Base-by-base conservation (phyloP, 1,284 basidiomycete genomes). In the Leucoagaricus sp. region DNA sequence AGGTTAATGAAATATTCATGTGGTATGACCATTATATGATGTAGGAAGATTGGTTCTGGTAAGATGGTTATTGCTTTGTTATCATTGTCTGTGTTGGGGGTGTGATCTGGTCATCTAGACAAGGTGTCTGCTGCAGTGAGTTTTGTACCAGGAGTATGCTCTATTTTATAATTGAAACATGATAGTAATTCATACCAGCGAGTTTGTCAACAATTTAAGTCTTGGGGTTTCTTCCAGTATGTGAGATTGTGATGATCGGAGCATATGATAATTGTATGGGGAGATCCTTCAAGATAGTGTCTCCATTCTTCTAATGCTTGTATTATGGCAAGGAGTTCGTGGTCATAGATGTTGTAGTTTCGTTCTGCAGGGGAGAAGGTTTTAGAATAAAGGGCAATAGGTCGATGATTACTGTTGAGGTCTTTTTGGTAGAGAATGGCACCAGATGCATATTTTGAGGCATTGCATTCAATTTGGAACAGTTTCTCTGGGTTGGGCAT, bases 101-200 rank as follows among this genome's bases (percentile, higher is more conserved):
- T n/a, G n/a, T n/a, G n/a, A n/a, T n/a, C n/a, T n/a, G n/a, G n/a
- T n/a, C n/a, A n/a, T n/a, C n/a, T n/a, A 0, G 76, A 79, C 0
- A 84, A 64, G 0, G 73, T 63, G 58, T 83, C 77, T 0, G 76
- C 61, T 26, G 69, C 66, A 0, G 55, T 53, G 42, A 72, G 72
- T 4, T 60, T 25, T n/a, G 60, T 61, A 0, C 79, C 77, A 0
- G 49, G 53, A 58, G 76, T 75, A 42, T 76, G 56, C 59, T 69
- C 80, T 6, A 69, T 48, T 1, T 69, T 49, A 0, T 83, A 40
- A 60, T 21, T 67, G 53, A 0, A 72, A 50, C 0, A 62, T 33
- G 26, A 2, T 7, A 47, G 5, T 3, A 8, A 17, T 29, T 31
- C 4, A 61, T 10, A 40, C 81, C 78, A 84, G 2, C 74, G 59